Percentiles rank a stretch among this genome's conserved stretches.
Evolutionary conservation across 768 basidiomycete species (phyloP).

Genomic region (Cystobasidium onofrii): DNA sequence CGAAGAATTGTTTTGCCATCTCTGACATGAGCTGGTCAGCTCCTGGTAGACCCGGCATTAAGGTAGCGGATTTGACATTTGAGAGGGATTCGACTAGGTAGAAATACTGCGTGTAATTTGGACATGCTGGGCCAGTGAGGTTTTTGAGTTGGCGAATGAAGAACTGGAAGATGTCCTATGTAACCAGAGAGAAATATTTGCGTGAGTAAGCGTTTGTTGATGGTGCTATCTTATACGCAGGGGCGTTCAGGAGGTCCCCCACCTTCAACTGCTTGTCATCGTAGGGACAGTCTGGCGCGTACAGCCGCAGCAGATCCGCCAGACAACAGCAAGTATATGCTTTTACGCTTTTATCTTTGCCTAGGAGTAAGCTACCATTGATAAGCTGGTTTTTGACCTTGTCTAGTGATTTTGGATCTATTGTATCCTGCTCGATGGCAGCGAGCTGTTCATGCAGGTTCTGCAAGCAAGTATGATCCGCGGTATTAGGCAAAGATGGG

Average conservation of each 20-base stretch:
- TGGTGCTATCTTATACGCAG: no score
- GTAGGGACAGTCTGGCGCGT: conserved; percentile 95
- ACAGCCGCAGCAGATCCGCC: conserved; percentile 83
- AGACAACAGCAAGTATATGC: conserved; percentile 89
- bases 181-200: background rate
- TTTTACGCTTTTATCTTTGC: conserved; percentile 93
- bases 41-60: conserved; percentile 81
- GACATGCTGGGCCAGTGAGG: conserved; percentile 47
- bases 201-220: no score
- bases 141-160: conserved; percentile 70
- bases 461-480: conserved; percentile 37
- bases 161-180: conserved; percentile 89
- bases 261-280: conserved; percentile 66
- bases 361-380: conserved; percentile 67
- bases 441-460: conserved; percentile 53
- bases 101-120: conserved; percentile 77
- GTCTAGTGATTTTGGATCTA: conserved; percentile 65
- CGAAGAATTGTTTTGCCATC: conserved; percentile 75
- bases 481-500: no score
- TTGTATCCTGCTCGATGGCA: conserved; percentile 74
- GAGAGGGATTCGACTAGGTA: conserved; percentile 89
- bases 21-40: conserved; percentile 75
- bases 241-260: conserved; percentile 21
- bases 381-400: conserved; percentile 70
- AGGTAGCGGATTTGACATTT: conserved; percentile 85